These are phyloP conservation scores for Friedmanniomyces endolithicus DNA, from an alignment of 495 filamentous ascomycete genomes.

Conservation along the genomic window DNA sequence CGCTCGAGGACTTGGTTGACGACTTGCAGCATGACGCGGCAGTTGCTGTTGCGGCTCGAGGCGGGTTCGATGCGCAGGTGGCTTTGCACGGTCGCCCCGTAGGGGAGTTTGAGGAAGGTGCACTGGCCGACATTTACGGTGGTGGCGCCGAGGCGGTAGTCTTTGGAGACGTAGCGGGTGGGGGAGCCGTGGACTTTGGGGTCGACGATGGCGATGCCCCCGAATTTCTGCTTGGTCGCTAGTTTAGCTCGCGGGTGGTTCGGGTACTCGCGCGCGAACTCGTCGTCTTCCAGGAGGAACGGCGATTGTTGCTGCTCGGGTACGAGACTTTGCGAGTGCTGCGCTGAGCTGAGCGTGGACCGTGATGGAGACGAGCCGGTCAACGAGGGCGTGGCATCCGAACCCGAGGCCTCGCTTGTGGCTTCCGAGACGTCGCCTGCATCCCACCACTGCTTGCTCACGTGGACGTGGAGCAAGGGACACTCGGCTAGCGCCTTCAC, in stretches of 20 bases:
- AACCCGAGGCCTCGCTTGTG: background rate
- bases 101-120: conserved; percentile 10
- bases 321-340: background rate
- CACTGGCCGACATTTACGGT: conserved; percentile 5
- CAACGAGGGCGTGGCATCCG: background rate
- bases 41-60: background rate
- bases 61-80: conserved; percentile 9
- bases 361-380: background rate
- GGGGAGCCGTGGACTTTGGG: conserved; percentile 11
- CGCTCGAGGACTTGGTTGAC: conserved; percentile 11
- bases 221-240: background rate
- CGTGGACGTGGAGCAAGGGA: conserved; percentile 9
- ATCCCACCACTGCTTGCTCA: conserved; percentile 12
- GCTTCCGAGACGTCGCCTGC: background rate
- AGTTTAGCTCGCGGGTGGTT: background rate
- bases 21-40: conserved; percentile 8
- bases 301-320: background rate
- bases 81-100: conserved; percentile 5
- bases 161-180: conserved; percentile 6
- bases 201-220: conserved; percentile 14
- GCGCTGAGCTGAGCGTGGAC: conserved; percentile 3
- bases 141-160: conserved; percentile 7
- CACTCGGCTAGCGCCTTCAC: conserved; percentile 9
- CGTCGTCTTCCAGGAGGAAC: conserved; percentile 2
- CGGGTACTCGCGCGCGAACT: background rate